phyloP scores from a whole-genome alignment of 805 yeast species.

The Yarrowia sp. region DNA sequence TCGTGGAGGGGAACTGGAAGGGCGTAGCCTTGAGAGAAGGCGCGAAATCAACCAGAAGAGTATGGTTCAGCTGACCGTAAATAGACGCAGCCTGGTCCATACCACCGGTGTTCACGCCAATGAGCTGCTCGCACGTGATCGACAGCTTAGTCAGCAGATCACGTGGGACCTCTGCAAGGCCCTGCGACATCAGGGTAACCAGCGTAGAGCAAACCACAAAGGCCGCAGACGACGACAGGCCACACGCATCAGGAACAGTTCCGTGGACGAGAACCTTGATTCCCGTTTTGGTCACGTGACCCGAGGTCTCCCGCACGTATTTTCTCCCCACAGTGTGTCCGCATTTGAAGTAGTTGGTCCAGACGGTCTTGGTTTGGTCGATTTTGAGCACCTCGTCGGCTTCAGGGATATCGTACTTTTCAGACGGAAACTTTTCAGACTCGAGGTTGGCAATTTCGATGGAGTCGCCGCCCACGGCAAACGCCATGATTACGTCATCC shows the following conservation, averaged over 20 bases:
- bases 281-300: slow-evolving; percentile 35
- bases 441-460: slow-evolving; percentile 41
- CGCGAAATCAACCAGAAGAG: slow-evolving; percentile 57
- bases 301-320: slow-evolving; percentile 33
- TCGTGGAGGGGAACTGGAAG: slow-evolving; percentile 50
- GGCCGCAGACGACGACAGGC: slow-evolving; percentile 70
- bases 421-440: slow-evolving; percentile 34
- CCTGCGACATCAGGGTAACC: slow-evolving; percentile 54
- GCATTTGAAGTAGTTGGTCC: slow-evolving; percentile 71
- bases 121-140: slow-evolving; percentile 64
- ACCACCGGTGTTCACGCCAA: slow-evolving; percentile 77
- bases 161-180: slow-evolving; percentile 46
- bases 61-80: slow-evolving; percentile 58
- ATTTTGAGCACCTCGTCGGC: slow-evolving; percentile 41
- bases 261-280: slow-evolving; percentile 57
- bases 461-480: slow-evolving; percentile 30
- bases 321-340: slow-evolving; percentile 60
- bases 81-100: slow-evolving; percentile 76
- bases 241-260: slow-evolving; percentile 69
- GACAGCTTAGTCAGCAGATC: slow-evolving; percentile 57
- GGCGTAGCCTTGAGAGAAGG: slow-evolving; percentile 58
- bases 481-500: slow-evolving; percentile 56
- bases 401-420: slow-evolving; percentile 28
- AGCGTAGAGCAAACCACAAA: slow-evolving; percentile 64
- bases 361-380: slow-evolving; percentile 50